Evolutionary conservation across 2,329 filamentous ascomycete genomes (phyloP), one percentile per base, ranked within the genome.

Genomic region (Aspergillus neotritici): DNA sequence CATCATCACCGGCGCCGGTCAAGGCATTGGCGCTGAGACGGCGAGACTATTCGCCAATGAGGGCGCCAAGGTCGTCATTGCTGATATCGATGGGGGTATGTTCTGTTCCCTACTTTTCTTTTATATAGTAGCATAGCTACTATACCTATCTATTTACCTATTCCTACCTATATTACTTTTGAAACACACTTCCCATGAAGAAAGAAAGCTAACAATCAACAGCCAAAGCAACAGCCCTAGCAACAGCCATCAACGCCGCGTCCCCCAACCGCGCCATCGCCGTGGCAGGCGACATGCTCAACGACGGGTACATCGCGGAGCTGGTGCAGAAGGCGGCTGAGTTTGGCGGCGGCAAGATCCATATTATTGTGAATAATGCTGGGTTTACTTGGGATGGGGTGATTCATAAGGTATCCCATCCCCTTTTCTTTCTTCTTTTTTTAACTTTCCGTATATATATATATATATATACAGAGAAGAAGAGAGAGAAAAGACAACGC

Each of bases 371-470:
- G 47, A 94, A 94, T 69, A 94, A 94, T 64, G 89, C 88, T 1
- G 88, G 87, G 33, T 94, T 87, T 69, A 94, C 89, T 1, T 94
- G 88, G 87, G 89, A 95, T 65, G 89, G 84, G 5, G 87, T 94
- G 31, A 88, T 94, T 53, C 87, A 94, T 75, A 94, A 93, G 70
- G 75, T 78, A 15, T 11, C 43, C 52, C n/a, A 43, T 47, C 35
- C 29, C 25, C 30, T 30, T 9, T 31, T 36, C 35, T 5, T 11
- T 40, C 17, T 35, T 21, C 33, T 38, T 34, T 11, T 34, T 36
- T 28, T 32, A 12, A 12, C 13, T 34, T 13, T 39, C 16, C 8
- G 14, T 21, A 16, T 1, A 37, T 13, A 6, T 13, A 32, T n/a
- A 21, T 11, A 16, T 9, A 14, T 36, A 21, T 13, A 32, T 9